These are phyloP conservation scores for Umbelopsis sp. DNA, from an alignment of 192 early-diverging fungal genomes.

Conservation along the genomic window DNA sequence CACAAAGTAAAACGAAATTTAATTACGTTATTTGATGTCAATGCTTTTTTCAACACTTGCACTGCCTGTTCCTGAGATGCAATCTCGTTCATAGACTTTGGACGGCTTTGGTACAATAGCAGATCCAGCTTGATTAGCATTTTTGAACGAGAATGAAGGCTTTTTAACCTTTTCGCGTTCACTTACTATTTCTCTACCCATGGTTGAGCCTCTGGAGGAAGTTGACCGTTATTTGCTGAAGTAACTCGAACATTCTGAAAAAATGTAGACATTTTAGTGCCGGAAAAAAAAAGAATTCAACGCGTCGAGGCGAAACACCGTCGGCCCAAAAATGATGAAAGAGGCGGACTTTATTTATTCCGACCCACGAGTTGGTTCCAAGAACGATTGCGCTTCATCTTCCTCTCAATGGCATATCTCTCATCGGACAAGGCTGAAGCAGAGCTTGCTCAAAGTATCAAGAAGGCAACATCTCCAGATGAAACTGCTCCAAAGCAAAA, in stretches of 20 bases:
- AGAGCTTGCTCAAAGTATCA: conserved; percentile 84
- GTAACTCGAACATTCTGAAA: not conserved
- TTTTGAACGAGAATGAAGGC: not conserved
- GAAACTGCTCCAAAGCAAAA: conserved; percentile 98
- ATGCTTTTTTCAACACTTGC: conserved; percentile 75
- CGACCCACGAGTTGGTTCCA: not conserved
- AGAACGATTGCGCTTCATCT: conserved; percentile 2
- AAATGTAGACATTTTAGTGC: conserved; percentile 3
- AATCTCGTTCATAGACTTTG: conserved; percentile 83
- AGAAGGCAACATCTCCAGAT: conserved; percentile 86
- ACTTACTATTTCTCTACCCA: conserved; percentile 94
- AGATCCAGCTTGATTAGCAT: not conserved
- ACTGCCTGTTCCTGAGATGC: conserved; percentile 91
- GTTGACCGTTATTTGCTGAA: not conserved
- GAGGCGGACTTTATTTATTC: conserved; percentile 2
- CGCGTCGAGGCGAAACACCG: not conserved
- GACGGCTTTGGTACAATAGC: conserved; percentile 56
- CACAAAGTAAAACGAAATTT: not conserved
- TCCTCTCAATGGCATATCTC: conserved; percentile 35
- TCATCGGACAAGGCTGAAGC: conserved; percentile 75
- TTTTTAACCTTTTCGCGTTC: not conserved
- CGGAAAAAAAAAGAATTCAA: not conserved
- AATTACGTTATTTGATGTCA: conserved; percentile 87
- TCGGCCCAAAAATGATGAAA: not conserved
- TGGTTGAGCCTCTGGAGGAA: conserved; percentile 46